phyloP scores from a whole-genome alignment of 164 flowering plant species.

The Sextonia rubra region DNA sequence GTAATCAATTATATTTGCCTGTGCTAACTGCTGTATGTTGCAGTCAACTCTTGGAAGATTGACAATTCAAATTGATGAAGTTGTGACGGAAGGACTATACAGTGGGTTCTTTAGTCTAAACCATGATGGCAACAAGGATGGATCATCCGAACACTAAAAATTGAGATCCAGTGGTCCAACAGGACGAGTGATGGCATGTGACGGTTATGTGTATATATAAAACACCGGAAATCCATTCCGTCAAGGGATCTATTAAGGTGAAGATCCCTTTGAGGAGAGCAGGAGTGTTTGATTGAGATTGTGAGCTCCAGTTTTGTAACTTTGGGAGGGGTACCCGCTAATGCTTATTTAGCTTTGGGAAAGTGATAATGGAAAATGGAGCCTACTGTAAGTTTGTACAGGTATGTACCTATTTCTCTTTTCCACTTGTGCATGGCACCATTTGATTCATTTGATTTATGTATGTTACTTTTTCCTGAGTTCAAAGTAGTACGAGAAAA shows the following conservation, averaged over 20 bases:
- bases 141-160: conserved; percentile 79
- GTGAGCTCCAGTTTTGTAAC: conserved; percentile 47
- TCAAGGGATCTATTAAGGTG: background rate
- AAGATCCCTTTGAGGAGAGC: conserved; percentile 7
- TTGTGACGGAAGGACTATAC: conserved; percentile 69
- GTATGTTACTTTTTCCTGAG: background rate
- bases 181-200: conserved; percentile 37
- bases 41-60: conserved; percentile 87
- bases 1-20: background rate
- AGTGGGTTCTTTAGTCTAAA: conserved; percentile 79
- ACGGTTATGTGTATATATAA: background rate
- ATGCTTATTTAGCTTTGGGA: conserved; percentile 11
- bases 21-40: conserved; percentile 5
- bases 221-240: background rate
- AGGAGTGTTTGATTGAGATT: conserved; percentile 11
- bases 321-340: conserved; percentile 25
- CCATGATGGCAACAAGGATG: conserved; percentile 68
- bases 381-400: conserved; percentile 11
- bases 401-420: conserved; percentile 6
- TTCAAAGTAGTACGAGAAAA: background rate
- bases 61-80: conserved; percentile 87
- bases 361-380: background rate
- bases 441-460: background rate
- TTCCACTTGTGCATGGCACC: background rate
- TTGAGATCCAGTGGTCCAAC: conserved; percentile 83